Evolutionary conservation across 768 basidiomycete species (phyloP).

Genomic region (Dentipellis fragilis): DNA sequence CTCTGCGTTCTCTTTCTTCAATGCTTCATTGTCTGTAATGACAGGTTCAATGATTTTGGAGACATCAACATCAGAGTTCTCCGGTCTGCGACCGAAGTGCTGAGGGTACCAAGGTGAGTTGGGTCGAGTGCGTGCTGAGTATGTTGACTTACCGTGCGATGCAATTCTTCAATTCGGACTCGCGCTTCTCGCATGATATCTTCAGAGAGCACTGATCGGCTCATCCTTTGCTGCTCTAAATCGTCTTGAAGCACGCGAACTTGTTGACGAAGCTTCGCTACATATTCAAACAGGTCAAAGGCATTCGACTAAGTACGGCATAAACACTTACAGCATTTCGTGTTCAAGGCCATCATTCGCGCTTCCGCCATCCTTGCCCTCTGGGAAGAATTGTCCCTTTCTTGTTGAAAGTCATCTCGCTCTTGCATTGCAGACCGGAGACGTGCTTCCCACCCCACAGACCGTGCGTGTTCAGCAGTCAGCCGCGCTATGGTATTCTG

Average conservation of each 20-base stretch:
- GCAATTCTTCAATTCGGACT: slow-evolving; percentile 48
- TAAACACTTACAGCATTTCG: slow-evolving; percentile 47
- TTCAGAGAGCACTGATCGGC: slow-evolving; percentile 57
- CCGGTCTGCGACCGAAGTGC: slow-evolving; percentile 31
- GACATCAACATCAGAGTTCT: slow-evolving; percentile 45
- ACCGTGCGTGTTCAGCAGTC: slow-evolving; percentile 57
- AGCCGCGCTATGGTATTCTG: slow-evolving; percentile 56
- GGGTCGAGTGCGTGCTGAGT: background rate
- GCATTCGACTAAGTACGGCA: background rate
- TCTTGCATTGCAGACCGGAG: slow-evolving; percentile 59
- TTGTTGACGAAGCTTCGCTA: slow-evolving; percentile 65
- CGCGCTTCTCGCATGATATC: slow-evolving; percentile 58
- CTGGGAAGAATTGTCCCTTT: slow-evolving; percentile 61
- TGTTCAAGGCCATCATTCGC: slow-evolving; percentile 51
- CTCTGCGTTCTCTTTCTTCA: slow-evolving; percentile 77
- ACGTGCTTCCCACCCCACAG: slow-evolving; percentile 60
- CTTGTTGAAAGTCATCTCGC: slow-evolving; percentile 77
- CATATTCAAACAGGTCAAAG: background rate
- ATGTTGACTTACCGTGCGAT: slow-evolving; percentile 37
- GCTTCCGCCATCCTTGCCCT: slow-evolving; percentile 60
- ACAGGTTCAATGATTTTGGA: slow-evolving; percentile 71
- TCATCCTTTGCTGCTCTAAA: slow-evolving; percentile 48
- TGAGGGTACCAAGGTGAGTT: background rate
- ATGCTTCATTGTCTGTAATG: slow-evolving; percentile 73
- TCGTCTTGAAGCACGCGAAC: slow-evolving; percentile 54